phyloP scores from a whole-genome alignment of 495 filamentous ascomycete species.

The Penicillium paradoxum region DNA sequence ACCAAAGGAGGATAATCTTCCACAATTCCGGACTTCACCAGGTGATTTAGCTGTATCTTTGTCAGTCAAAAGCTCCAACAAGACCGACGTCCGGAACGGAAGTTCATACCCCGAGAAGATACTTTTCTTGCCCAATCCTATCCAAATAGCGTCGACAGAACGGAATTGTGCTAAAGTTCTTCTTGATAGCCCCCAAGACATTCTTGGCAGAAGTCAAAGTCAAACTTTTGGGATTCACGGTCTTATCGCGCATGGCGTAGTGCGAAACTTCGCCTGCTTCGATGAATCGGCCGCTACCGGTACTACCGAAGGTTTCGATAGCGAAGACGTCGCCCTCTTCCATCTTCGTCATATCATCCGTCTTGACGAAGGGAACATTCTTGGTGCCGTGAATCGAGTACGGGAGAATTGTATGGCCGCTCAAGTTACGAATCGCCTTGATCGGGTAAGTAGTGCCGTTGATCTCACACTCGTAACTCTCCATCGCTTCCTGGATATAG shows the following conservation, averaged over 20 bases:
- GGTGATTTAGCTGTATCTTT: conserved; percentile 42
- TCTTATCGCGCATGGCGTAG: background rate
- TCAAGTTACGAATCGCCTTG: conserved; percentile 53
- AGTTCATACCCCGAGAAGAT: conserved; percentile 52
- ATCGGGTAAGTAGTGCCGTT: conserved; percentile 51
- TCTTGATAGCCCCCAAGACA: conserved; percentile 40
- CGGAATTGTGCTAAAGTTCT: conserved; percentile 60
- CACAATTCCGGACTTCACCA: conserved; percentile 50
- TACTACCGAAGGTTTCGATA: conserved; percentile 61
- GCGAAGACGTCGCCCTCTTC: conserved; percentile 63
- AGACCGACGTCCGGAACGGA: background rate
- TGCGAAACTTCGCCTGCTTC: background rate
- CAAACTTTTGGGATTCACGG: background rate
- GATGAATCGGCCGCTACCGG: conserved; percentile 43
- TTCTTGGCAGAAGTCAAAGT: background rate
- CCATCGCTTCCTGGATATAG: conserved; percentile 63
- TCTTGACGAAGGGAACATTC: conserved; percentile 58
- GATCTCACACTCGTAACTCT: conserved; percentile 61
- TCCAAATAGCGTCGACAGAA: conserved; percentile 62
- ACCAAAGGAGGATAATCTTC: conserved; percentile 49
- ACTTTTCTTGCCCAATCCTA: conserved; percentile 56
- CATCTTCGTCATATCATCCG: conserved; percentile 56
- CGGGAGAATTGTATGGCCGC: conserved; percentile 55
- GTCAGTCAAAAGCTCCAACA: background rate
- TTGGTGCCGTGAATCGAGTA: conserved; percentile 60